Conservation (phyloP, 208 protist genomes). For the Leishmania martiniquensis region DNA sequence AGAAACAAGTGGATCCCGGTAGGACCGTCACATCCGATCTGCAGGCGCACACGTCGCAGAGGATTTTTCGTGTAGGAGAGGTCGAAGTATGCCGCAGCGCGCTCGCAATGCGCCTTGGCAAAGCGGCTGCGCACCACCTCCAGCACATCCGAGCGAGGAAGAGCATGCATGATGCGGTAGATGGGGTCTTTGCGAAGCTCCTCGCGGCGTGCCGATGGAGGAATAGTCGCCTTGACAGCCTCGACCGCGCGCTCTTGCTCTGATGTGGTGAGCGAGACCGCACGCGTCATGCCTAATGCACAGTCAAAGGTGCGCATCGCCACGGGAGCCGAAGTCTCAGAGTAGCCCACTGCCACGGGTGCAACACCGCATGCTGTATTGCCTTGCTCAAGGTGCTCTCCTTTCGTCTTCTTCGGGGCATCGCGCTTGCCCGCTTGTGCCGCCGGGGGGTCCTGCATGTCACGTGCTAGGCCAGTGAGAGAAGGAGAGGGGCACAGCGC, state of each 20-base stretch:
- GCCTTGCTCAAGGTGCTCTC: not conserved
- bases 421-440: not conserved
- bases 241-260: constrained; percentile 22
- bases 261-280: not conserved
- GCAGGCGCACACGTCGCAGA: constrained; percentile 75
- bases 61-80: constrained; percentile 76
- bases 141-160: constrained; percentile 82
- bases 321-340: not conserved
- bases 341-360: not conserved
- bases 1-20: constrained; percentile 78
- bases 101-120: constrained; percentile 64
- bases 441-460: not conserved
- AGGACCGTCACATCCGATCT: constrained; percentile 73
- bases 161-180: constrained; percentile 85
- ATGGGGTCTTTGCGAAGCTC: constrained; percentile 61
- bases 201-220: constrained; percentile 7
- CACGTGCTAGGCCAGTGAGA: not conserved
- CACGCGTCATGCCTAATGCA: not conserved
- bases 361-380: not conserved
- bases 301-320: not conserved
- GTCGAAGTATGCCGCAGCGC: constrained; percentile 79
- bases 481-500: not conserved
- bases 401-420: not conserved
- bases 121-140: constrained; percentile 83
- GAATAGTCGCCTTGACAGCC: constrained; percentile 19